Percentiles rank a stretch among this genome's conserved stretches.
These are phyloP conservation scores for Fusarium sp. DNA, from an alignment of 2,329 filamentous ascomycete species.

Conservation along the genomic window DNA sequence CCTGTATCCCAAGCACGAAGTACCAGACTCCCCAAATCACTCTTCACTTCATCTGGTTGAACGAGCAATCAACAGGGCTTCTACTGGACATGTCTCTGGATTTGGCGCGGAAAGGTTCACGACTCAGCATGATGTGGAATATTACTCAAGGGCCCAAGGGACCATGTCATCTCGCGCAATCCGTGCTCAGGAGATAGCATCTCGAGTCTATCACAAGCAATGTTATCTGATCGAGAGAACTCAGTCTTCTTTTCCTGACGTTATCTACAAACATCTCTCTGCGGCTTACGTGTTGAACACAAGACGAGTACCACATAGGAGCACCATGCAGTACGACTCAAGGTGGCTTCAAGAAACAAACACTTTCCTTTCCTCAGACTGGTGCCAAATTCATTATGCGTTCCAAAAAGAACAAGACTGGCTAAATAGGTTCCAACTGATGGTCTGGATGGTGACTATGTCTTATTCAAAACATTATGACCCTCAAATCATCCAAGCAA, in stretches of 20 bases:
- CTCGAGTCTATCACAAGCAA: not conserved
- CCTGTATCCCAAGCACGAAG: conserved; percentile 8
- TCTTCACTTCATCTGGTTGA: conserved; percentile 11
- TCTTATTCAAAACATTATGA: conserved; percentile 22
- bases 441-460: conserved; percentile 34
- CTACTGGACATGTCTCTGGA: conserved; percentile 16
- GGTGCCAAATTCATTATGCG: conserved; percentile 34
- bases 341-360: conserved; percentile 22
- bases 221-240: not conserved
- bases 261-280: conserved; percentile 3
- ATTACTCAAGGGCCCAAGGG: conserved; percentile 15
- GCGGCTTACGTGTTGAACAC: not conserved
- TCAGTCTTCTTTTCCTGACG: not conserved
- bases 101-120: conserved; percentile 41
- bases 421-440: conserved; percentile 33
- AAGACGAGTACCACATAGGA: not conserved
- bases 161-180: not conserved
- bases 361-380: conserved; percentile 6
- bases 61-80: conserved; percentile 27
- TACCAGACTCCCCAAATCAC: fast-evolving
- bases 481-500: conserved; percentile 20
- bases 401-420: conserved; percentile 19
- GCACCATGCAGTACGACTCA: conserved; percentile 27
- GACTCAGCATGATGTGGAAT: conserved; percentile 13
- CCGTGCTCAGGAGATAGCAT: not conserved